These are phyloP conservation scores for Eucalyptus pauciflora DNA, from an alignment of 345 rosid genomes.

Conservation along the genomic window DNA sequence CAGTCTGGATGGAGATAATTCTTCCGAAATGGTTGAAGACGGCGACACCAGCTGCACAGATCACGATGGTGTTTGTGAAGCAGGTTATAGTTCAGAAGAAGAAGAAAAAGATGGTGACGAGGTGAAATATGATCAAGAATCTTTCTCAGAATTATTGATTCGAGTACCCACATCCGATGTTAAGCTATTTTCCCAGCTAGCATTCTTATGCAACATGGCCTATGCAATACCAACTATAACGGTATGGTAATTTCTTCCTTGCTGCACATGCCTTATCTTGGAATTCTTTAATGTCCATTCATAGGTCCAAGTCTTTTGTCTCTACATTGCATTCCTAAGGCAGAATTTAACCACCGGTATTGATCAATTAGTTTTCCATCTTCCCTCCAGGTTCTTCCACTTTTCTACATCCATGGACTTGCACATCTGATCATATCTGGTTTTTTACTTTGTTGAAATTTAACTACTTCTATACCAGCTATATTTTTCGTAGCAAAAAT, in stretches of 20 bases:
- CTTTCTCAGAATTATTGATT: constrained; percentile 42
- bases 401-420: not conserved
- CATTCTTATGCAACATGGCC: constrained; percentile 79
- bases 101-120: constrained; percentile 14
- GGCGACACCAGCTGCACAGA: constrained; percentile 8
- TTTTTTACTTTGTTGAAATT: not conserved
- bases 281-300: not conserved
- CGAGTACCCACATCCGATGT: constrained; percentile 53
- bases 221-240: constrained; percentile 63
- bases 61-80: constrained; percentile 36
- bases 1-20: constrained; percentile 2
- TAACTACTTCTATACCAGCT: not conserved
- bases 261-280: not conserved
- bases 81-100: constrained; percentile 32
- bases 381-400: not conserved
- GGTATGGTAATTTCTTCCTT: constrained; percentile 9
- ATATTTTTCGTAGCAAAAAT: not conserved
- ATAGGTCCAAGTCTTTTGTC: not conserved
- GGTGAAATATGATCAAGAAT: constrained; percentile 19
- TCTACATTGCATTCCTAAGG: not conserved
- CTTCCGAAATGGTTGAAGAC: constrained; percentile 1
- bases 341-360: not conserved
- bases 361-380: not conserved
- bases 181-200: constrained; percentile 62
- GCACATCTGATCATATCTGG: not conserved